These are phyloP conservation scores for Candida mattraensis DNA, from an alignment of 805 yeast genomes.

Conservation along the genomic window DNA sequence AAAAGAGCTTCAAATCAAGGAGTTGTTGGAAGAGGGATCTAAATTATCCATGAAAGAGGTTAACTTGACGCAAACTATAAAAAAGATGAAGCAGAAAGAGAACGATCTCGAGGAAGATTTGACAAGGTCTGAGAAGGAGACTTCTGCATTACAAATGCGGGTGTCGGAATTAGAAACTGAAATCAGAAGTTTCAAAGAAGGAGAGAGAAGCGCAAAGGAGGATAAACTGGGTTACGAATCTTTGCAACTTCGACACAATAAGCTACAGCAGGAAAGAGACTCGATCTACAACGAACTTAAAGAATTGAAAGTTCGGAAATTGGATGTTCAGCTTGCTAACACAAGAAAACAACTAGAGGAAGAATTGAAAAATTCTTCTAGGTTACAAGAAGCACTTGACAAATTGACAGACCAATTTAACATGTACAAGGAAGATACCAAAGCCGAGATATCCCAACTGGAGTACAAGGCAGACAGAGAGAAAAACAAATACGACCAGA, in stretches of 20 bases:
- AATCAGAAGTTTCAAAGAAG: conserved; percentile 20
- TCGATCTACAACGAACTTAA: conserved; percentile 29
- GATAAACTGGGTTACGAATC: conserved; percentile 33
- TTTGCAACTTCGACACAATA: conserved; percentile 26
- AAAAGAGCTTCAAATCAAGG: conserved; percentile 63
- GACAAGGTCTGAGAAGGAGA: conserved; percentile 28
- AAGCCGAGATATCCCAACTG: conserved; percentile 25
- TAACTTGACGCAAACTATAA: conserved; percentile 63
- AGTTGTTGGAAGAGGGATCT: conserved; percentile 74
- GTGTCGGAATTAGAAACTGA: conserved; percentile 32
- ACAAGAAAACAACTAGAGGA: conserved; percentile 35
- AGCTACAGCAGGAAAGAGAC: conserved; percentile 25
- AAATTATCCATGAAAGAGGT: conserved; percentile 70
- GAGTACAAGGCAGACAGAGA: conserved; percentile 32
- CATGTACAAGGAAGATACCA: conserved; percentile 26
- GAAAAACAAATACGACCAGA: conserved; percentile 24
- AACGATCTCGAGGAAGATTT: conserved; percentile 36
- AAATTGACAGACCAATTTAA: conserved; percentile 22
- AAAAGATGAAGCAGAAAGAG: conserved; percentile 54
- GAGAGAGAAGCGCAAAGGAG: conserved; percentile 27
- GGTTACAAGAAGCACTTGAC: conserved; percentile 24
- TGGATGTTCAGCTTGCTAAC: conserved; percentile 34
- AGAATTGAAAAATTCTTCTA: conserved; percentile 31
- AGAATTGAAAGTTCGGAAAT: conserved; percentile 35
- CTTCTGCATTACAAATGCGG: conserved; percentile 28